Base-by-base conservation (phyloP, 2,329 filamentous ascomycete species). In the Fusarium torulosum region DNA sequence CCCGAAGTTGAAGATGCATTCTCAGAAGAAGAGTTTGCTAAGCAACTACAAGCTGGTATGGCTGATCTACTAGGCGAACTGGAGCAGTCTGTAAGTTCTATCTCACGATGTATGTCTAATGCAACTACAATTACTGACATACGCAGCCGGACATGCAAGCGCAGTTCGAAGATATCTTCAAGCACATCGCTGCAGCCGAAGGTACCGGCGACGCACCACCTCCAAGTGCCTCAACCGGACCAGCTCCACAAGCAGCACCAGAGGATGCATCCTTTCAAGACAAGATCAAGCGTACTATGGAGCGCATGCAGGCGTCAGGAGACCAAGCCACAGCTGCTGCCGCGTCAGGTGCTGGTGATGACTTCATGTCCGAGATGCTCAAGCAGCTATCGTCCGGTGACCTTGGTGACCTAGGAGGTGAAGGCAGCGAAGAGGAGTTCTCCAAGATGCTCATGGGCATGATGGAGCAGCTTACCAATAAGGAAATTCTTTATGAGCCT, bases 391-490 rank as follows among this genome's bases (percentile, higher is more conserved):
- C 75, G 3, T 78, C 78, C 81, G 91, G 93, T 74, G 85, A 86
- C 23, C 78, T 83, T 2, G 88, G 85, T 14, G 75, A 71, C 31
- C 78, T 83, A 1, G 88, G 86, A n/a, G 75, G 75, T n/a, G 90
- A 87, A 11, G 80, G 79, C 37, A 74, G 76, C 50, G 93, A 97
- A 57, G 94, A 96, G 72, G 94, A 97, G 72, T 92, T 98, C 74
- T 94, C 93, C 58, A 95, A 97, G 81, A 93, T 98, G 89, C 87
- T 99, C 61, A 88, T 97, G 85, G 92, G 92, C 53, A 97, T 98
- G 93, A 98, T 99, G 95, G 93, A 98, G 81, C 94, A 99, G 79
- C 85, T 99, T 66, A 98, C 96, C 5, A 97, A 97, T 79, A 98
- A 97, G 83, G 96, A 98, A 72, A 97, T 99, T 66, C 81, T 99